Percentiles rank a stretch among this genome's conserved stretches.
Evolutionary conservation across 2,329 filamentous ascomycete species (phyloP).

Genomic region (Mollisia scopiformis): DNA sequence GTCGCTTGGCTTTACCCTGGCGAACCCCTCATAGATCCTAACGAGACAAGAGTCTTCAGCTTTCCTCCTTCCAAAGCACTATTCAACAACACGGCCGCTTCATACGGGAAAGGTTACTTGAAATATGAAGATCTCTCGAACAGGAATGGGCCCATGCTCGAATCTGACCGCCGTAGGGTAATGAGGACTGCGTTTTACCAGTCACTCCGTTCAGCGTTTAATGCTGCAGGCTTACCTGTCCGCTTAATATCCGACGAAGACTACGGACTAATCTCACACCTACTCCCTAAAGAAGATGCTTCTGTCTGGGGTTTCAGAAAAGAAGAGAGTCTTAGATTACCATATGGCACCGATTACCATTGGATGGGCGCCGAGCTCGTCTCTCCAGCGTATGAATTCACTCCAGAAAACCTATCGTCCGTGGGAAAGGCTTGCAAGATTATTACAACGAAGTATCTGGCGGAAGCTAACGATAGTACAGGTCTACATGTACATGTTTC

Average conservation of each 20-base stretch:
- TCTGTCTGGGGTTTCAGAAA: not conserved
- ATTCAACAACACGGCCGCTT: not conserved
- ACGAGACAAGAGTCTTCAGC: too few relatives aligned
- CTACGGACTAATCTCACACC: too few relatives aligned
- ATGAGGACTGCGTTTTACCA: too few relatives aligned
- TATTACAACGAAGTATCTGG: constrained; percentile 19
- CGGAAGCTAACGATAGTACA: constrained; percentile 28
- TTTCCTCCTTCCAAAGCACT: not conserved
- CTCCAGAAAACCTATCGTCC: not conserved
- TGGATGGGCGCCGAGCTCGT: constrained; percentile 2
- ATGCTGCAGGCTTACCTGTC: too few relatives aligned
- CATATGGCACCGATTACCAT: not conserved
- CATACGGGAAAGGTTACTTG: not conserved
- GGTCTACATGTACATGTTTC: constrained; percentile 40
- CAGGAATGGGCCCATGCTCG: not conserved
- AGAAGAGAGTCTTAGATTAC: not conserved
- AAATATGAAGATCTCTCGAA: not conserved
- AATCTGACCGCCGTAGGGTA: too few relatives aligned
- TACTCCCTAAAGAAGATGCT: too few relatives aligned
- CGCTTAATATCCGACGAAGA: too few relatives aligned
- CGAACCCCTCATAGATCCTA: not conserved
- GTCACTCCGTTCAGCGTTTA: too few relatives aligned
- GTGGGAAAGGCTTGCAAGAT: constrained; percentile 11
- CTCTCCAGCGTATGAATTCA: constrained; percentile 1
- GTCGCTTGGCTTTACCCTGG: not conserved